These are phyloP conservation scores for Dimocarpus longan DNA, from an alignment of 345 rosid genomes.

Conservation along the genomic window DNA sequence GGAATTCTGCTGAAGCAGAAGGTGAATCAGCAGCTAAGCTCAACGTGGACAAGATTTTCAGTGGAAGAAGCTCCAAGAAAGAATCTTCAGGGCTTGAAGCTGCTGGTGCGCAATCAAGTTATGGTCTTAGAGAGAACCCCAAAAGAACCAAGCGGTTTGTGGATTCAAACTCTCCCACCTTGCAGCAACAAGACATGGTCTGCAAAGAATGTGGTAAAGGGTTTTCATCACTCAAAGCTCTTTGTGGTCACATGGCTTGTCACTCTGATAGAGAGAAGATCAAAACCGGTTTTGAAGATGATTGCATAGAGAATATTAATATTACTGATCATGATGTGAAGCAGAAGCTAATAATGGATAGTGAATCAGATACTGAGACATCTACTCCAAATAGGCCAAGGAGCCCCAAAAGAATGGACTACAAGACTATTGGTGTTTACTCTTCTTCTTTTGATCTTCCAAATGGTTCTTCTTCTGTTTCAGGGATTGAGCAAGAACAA, in stretches of 20 bases:
- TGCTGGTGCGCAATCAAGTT: conserved; percentile 55
- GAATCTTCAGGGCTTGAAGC: conserved; percentile 34
- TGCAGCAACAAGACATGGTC: conserved; percentile 38
- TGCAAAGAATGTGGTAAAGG: conserved; percentile 93
- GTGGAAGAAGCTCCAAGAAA: conserved; percentile 26
- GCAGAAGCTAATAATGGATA: conserved; percentile 48
- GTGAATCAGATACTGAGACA: conserved; percentile 72
- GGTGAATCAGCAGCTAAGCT: conserved; percentile 40
- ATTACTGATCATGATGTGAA: conserved; percentile 24
- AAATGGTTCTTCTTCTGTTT: conserved; percentile 50
- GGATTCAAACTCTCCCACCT: conserved; percentile 44
- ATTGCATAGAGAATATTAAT: conserved; percentile 22
- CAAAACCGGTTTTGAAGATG: conserved; percentile 40
- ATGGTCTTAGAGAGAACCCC: conserved; percentile 70
- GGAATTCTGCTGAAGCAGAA: conserved; percentile 41
- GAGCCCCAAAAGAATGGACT: conserved; percentile 67
- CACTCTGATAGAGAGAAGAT: conserved; percentile 68
- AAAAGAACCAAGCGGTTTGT: conserved; percentile 58
- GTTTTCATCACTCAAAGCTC: conserved; percentile 79
- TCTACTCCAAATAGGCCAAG: conserved; percentile 58
- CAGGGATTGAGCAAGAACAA: conserved; percentile 75
- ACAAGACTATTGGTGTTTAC: conserved; percentile 32
- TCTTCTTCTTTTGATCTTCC: conserved; percentile 42
- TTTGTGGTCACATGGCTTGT: conserved; percentile 93
- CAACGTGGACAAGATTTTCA: conserved; percentile 31